These are phyloP conservation scores for Serpula lacrymans DNA, from an alignment of 768 basidiomycete species.

Conservation along the genomic window DNA sequence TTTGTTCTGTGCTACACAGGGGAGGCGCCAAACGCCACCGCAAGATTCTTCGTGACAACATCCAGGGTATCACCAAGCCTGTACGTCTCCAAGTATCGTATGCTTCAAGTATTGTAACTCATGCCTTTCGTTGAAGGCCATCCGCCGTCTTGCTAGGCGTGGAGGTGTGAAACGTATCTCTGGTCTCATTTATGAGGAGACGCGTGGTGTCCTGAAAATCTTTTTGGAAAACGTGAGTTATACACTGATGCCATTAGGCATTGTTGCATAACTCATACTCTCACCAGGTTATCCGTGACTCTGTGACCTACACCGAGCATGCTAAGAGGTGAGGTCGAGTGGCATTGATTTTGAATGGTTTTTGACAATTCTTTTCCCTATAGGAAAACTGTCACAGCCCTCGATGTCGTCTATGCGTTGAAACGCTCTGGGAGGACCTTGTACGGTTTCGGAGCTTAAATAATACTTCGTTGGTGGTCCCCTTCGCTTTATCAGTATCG, in stretches of 20 bases:
- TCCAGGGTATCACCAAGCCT: conserved; percentile 53
- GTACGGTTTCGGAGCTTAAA: conserved; percentile 77
- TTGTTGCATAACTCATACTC: conserved; percentile 7
- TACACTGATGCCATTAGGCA: conserved; percentile 14
- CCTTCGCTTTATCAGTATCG: not conserved
- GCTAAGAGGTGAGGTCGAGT: conserved; percentile 55
- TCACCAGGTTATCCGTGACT: conserved; percentile 81
- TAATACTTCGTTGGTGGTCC: conserved; percentile 12
- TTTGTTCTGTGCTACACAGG: conserved; percentile 17
- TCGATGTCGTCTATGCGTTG: conserved; percentile 77
- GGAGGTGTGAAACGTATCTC: conserved; percentile 93
- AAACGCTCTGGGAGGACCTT: conserved; percentile 76
- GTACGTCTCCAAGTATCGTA: conserved; percentile 23
- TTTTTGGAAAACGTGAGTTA: conserved; percentile 78
- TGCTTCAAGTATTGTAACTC: conserved; percentile 18
- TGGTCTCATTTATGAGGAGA: conserved; percentile 89
- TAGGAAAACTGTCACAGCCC: conserved; percentile 82
- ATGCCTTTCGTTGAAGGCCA: conserved; percentile 36
- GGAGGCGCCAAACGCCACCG: conserved; percentile 46
- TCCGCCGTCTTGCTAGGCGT: conserved; percentile 87
- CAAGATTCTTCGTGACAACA: conserved; percentile 45
- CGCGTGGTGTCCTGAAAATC: conserved; percentile 88
- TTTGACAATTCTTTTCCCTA: conserved; percentile 1
- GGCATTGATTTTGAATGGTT: not conserved
- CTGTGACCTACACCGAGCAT: conserved; percentile 92